A percentile compares a stretch with the other conserved stretches of the same genome.
Evolutionary conservation across 2,329 filamentous ascomycete genomes (phyloP).

Genomic region (Hymenoscyphus fructigenus): DNA sequence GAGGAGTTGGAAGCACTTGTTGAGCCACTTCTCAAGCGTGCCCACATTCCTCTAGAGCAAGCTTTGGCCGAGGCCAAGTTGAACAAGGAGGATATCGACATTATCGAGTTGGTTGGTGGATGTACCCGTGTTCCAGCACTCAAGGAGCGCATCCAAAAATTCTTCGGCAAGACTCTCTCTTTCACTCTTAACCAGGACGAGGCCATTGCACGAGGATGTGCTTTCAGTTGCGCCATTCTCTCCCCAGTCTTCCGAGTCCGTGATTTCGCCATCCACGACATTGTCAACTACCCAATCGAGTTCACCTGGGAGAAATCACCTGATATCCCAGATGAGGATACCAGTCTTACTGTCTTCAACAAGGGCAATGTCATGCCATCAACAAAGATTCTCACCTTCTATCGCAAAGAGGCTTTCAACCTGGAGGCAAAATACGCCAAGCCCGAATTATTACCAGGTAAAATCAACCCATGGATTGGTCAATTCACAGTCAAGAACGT

Average conservation of each 20-base stretch:
- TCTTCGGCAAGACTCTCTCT: constrained; percentile 89
- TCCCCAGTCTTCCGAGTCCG: constrained; percentile 98
- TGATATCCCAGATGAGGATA: constrained; percentile 98
- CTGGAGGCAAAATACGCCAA: constrained; percentile 92
- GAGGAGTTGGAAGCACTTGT: constrained; percentile 93
- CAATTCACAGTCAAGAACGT: constrained; percentile 98
- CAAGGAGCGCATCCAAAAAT: constrained; percentile 85
- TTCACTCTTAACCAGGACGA: constrained; percentile 99
- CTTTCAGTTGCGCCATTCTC: constrained; percentile 96
- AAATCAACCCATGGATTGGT: constrained; percentile 91
- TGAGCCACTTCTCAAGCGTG: constrained; percentile 75
- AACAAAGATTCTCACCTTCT: constrained; percentile 99
- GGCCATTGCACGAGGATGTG: constrained; percentile 90
- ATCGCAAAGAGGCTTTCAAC: constrained; percentile 96
- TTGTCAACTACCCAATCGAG: constrained; percentile 97
- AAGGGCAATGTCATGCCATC: constrained; percentile 95
- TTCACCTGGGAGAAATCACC: constrained; percentile 99
- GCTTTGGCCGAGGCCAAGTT: constrained; percentile 93
- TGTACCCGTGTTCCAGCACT: constrained; percentile 90
- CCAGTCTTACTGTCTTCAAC: constrained; percentile 95
- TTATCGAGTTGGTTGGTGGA: constrained; percentile 90
- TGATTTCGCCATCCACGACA: constrained; percentile 96
- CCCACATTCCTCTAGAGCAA: constrained; percentile 77
- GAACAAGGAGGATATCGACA: constrained; percentile 86
- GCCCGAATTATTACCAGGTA: constrained; percentile 82